Conservation (phyloP, 2,329 filamentous ascomycete species). For the Alternaria sp. region DNA sequence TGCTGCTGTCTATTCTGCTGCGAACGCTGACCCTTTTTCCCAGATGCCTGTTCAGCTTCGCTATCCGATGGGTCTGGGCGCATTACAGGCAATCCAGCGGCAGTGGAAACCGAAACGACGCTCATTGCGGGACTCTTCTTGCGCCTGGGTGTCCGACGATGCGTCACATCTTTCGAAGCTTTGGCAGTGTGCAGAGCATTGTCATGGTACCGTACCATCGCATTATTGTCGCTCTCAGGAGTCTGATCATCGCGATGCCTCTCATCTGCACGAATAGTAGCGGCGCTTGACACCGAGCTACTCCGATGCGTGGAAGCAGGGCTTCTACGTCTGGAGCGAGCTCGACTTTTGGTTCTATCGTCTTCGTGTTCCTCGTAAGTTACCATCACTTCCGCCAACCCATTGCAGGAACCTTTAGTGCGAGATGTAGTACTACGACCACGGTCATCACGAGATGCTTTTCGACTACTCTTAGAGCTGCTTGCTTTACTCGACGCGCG, state of each 20-base stretch:
- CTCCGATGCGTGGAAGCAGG: neutral
- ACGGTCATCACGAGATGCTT: neutral
- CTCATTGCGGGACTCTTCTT: too few relatives aligned
- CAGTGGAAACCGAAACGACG: too few relatives aligned
- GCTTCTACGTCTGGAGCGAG: fast-evolving
- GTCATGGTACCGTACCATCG: too few relatives aligned
- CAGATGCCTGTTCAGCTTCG: too few relatives aligned
- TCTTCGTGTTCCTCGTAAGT: neutral
- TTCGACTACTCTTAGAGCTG: neutral
- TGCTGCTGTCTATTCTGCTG: too few relatives aligned
- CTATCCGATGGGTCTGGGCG: too few relatives aligned
- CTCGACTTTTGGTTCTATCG: fast-evolving
- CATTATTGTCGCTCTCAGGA: too few relatives aligned
- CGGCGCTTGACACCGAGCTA: neutral
- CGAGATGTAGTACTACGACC: neutral
- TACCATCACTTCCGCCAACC: fast-evolving
- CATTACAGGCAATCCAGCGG: too few relatives aligned
- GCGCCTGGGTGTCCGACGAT: neutral
- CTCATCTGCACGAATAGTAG: too few relatives aligned
- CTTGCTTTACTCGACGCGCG: neutral
- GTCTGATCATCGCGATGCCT: too few relatives aligned
- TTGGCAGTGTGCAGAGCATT: neutral
- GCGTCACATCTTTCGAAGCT: neutral
- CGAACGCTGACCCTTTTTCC: too few relatives aligned
- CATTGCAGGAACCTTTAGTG: fast-evolving